These are phyloP conservation scores for Tylopilus rubrobrunneus DNA, from an alignment of 768 basidiomycete species.

Conservation along the genomic window DNA sequence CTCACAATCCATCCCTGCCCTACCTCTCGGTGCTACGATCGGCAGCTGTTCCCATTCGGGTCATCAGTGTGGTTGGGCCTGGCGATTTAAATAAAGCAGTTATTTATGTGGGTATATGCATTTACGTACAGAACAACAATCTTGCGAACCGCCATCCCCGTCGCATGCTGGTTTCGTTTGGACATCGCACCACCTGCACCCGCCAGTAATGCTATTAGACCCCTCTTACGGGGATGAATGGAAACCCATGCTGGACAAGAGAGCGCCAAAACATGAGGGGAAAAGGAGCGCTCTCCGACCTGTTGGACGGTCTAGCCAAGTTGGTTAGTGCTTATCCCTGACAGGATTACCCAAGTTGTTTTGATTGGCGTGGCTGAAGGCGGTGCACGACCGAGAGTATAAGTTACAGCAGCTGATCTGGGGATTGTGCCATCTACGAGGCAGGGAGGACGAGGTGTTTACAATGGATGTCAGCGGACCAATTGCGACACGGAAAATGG, in stretches of 20 bases:
- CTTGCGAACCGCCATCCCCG: constrained; percentile 44
- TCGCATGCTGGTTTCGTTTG: constrained; percentile 29
- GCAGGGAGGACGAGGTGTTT: constrained; percentile 35
- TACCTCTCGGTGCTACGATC: constrained; percentile 41
- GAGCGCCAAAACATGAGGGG: constrained; percentile 44
- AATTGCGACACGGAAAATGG: not conserved
- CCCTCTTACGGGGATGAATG: constrained; percentile 28
- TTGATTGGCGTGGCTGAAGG: constrained; percentile 20
- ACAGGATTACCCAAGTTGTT: constrained; percentile 38
- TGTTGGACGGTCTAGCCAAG: constrained; percentile 19
- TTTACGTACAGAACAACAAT: constrained; percentile 47
- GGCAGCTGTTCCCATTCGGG: constrained; percentile 45
- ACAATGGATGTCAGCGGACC: not conserved
- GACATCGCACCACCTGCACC: constrained; percentile 43
- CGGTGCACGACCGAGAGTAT: constrained; percentile 32
- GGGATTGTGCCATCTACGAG: constrained; percentile 34
- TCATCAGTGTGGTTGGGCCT: constrained; percentile 55
- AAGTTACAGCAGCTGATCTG: constrained; percentile 34
- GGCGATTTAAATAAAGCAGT: not conserved
- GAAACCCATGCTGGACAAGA: constrained; percentile 35
- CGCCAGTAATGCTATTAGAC: constrained; percentile 46
- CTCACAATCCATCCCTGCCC: constrained; percentile 51
- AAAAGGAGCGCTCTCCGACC: constrained; percentile 38
- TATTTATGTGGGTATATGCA: not conserved
- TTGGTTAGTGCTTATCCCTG: constrained; percentile 1